A percentile compares a stretch with the other conserved stretches of the same genome.
Conservation (phyloP, 2,329 filamentous ascomycete species). For the Colletotrichum karsti region DNA sequence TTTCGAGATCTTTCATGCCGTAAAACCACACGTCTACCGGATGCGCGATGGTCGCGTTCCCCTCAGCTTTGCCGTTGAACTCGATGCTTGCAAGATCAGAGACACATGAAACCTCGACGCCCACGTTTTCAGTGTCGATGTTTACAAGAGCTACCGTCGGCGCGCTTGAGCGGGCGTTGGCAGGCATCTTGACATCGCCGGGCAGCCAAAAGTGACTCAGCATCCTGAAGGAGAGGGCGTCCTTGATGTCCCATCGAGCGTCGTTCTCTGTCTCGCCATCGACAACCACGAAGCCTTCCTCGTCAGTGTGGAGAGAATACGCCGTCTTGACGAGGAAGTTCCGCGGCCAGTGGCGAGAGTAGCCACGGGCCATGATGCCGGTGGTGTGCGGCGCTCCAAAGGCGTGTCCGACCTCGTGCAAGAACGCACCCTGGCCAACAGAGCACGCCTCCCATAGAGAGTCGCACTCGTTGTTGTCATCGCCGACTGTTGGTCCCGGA, state of each 20-base stretch:
- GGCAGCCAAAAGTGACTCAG: constrained; percentile 75
- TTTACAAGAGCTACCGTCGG: neutral
- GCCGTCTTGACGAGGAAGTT: constrained; percentile 47
- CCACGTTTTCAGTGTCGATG: constrained; percentile 32
- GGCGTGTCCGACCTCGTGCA: constrained; percentile 76
- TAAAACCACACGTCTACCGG: constrained; percentile 29
- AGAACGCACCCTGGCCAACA: constrained; percentile 72
- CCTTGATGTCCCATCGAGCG: constrained; percentile 74
- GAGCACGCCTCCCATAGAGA: constrained; percentile 55
- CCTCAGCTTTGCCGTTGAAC: constrained; percentile 23
- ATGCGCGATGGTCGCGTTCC: constrained; percentile 6
- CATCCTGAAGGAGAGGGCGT: constrained; percentile 72
- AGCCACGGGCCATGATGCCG: constrained; percentile 67
- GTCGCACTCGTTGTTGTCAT: constrained; percentile 50
- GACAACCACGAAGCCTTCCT: constrained; percentile 29
- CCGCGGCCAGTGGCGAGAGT: constrained; percentile 50
- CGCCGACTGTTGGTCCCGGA: constrained; percentile 47
- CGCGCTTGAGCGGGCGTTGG: constrained; percentile 22
- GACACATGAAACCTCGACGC: constrained; percentile 32
- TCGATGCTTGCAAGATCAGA: constrained; percentile 31
- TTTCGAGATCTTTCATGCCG: constrained; percentile 37
- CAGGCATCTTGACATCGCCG: constrained; percentile 55
- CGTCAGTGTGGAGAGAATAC: constrained; percentile 37
- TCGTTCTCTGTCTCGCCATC: constrained; percentile 56
- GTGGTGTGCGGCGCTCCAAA: constrained; percentile 75